Evolutionary conservation across 768 basidiomycete genomes (phyloP).

Genomic region (Naematelia aurantialba): DNA sequence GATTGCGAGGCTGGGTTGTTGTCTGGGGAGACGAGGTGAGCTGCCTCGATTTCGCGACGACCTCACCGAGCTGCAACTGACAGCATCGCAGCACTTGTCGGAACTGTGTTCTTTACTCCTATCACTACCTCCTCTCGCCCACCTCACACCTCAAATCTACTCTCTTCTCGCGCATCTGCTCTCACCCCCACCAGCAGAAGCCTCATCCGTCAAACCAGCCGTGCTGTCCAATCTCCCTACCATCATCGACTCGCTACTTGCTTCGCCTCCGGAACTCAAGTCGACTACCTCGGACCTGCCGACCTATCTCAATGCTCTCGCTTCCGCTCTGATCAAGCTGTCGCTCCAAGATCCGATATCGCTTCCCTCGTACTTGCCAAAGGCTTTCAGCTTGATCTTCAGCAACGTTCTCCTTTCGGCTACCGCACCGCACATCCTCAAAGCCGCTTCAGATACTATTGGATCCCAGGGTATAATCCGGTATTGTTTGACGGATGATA

Average conservation of each 20-base stretch:
- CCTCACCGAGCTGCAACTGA: not conserved
- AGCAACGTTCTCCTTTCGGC: conserved; percentile 39
- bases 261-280: conserved; percentile 41
- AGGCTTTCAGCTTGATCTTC: conserved; percentile 47
- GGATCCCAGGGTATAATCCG: conserved; percentile 54
- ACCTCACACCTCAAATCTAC: conserved; percentile 83
- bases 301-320: conserved; percentile 45
- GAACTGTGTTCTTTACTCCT: conserved; percentile 68
- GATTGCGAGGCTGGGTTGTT: conserved; percentile 59
- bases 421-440: conserved; percentile 30
- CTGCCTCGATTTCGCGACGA: conserved; percentile 17
- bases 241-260: conserved; percentile 46
- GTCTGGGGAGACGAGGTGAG: conserved; percentile 63
- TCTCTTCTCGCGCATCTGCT: conserved; percentile 80
- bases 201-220: conserved; percentile 26
- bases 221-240: conserved; percentile 46
- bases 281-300: conserved; percentile 37
- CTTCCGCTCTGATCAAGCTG: conserved; percentile 47
- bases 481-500: conserved; percentile 66
- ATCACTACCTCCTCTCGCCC: conserved; percentile 76
- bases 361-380: conserved; percentile 38
- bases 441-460: conserved; percentile 43
- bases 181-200: conserved; percentile 44
- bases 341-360: conserved; percentile 38
- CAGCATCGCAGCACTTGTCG: conserved; percentile 61